phyloP scores from a whole-genome alignment of 352 stramenopile genomes.

The Peronospora belbahrii region DNA sequence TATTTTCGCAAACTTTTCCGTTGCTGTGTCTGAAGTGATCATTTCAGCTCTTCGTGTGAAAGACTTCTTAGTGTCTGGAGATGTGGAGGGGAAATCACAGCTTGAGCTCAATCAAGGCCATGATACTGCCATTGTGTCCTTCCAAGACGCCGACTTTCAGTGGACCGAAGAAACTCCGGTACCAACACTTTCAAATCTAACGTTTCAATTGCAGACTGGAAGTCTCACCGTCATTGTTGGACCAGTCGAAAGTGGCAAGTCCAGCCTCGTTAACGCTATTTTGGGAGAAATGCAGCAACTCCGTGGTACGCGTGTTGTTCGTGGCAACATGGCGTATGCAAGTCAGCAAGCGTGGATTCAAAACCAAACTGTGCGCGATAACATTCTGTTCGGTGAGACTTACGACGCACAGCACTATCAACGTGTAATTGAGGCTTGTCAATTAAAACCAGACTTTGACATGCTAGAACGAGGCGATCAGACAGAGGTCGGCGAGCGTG shows the following conservation, averaged over 20 bases:
- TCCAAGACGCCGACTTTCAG: too few species aligned
- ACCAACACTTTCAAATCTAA: too few species aligned
- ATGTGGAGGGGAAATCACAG: too few species aligned
- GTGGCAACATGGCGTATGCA: conserved; percentile 58
- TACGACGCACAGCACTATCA: conserved; percentile 34
- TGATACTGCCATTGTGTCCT: too few species aligned
- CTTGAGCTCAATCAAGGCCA: too few species aligned
- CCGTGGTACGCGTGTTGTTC: conserved; percentile 16
- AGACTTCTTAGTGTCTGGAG: too few species aligned
- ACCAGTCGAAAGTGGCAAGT: conserved; percentile 43
- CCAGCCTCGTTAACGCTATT: conserved; percentile 42
- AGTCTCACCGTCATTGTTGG: too few species aligned
- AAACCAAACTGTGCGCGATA: conserved; percentile 84
- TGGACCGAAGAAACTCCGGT: too few species aligned
- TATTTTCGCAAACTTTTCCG: too few species aligned
- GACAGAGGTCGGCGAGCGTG: conserved; percentile 54
- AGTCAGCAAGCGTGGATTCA: conserved; percentile 90
- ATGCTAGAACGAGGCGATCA: conserved; percentile 42
- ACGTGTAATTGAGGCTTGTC: conserved; percentile 25
- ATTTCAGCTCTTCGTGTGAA: too few species aligned
- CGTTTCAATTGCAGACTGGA: too few species aligned
- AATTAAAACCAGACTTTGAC: conserved; percentile 36
- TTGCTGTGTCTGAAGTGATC: too few species aligned
- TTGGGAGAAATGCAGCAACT: conserved; percentile 40
- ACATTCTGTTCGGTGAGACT: conserved; percentile 79